Percentiles rank a stretch among this genome's conserved stretches.
Evolutionary conservation across 2,329 filamentous ascomycete species (phyloP).

Genomic region (Amauroascus verrucosus): DNA sequence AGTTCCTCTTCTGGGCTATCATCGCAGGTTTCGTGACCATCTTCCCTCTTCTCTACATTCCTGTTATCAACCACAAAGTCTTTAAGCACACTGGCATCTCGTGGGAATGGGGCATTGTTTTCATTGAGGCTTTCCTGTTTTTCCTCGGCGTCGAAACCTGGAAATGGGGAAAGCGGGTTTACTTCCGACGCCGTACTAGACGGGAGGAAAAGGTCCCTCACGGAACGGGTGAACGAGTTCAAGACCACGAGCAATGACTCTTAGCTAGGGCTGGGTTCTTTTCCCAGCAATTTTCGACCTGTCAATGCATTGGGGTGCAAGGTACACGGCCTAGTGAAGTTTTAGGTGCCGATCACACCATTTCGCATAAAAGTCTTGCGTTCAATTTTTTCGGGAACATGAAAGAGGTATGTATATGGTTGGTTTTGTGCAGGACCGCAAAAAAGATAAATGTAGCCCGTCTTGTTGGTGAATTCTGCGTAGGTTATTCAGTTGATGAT

Average conservation of each 20-base stretch:
- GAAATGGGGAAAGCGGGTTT: slow-evolving; percentile 57
- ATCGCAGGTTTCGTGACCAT: slow-evolving; percentile 47
- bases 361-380: background rate
- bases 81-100: slow-evolving; percentile 56
- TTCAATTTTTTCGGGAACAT: background rate
- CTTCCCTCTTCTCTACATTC: slow-evolving; percentile 57
- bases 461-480: background rate
- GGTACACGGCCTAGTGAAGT: background rate
- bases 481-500: background rate
- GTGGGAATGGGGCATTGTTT: slow-evolving; percentile 62
- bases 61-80: slow-evolving; percentile 53
- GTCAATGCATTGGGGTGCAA: background rate
- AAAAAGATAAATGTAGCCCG: background rate
- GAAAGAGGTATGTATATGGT: background rate
- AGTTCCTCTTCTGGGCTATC: slow-evolving; percentile 60
- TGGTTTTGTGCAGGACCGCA: background rate
- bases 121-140: slow-evolving; percentile 52
- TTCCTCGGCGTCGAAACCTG: slow-evolving; percentile 54
- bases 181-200: slow-evolving; percentile 32
- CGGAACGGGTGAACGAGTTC: slow-evolving; percentile 7
- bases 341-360: background rate
- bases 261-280: background rate
- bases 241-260: slow-evolving; percentile 12
- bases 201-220: slow-evolving; percentile 1
- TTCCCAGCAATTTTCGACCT: background rate